Conservation (phyloP, 768 basidiomycete genomes). For the Lentinula aciculospora region DNA sequence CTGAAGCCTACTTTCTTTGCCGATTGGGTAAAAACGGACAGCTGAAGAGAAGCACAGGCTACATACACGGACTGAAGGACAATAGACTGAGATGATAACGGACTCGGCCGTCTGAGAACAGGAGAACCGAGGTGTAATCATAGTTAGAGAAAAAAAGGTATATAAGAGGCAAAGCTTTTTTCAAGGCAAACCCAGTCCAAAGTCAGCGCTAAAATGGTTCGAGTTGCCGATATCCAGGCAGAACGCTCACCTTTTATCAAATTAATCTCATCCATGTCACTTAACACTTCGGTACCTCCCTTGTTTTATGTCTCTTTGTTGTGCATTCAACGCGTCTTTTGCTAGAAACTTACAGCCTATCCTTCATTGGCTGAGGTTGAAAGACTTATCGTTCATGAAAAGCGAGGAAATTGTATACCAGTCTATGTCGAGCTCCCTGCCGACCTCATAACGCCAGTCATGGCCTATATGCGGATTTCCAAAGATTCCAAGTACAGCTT, state of each 20-base stretch:
- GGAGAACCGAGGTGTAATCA: constrained; percentile 76
- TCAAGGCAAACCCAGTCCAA: background rate
- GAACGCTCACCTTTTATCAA: background rate
- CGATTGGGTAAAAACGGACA: background rate
- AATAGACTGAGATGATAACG: constrained; percentile 58
- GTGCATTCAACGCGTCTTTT: background rate
- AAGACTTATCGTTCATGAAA: constrained; percentile 71
- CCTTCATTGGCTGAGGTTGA: constrained; percentile 75
- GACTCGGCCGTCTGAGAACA: constrained; percentile 56
- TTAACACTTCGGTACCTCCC: constrained; percentile 47
- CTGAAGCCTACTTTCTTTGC: constrained; percentile 59
- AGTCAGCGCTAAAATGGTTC: background rate
- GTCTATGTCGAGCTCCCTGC: constrained; percentile 91
- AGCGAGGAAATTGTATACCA: constrained; percentile 88
- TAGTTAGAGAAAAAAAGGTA: constrained; percentile 20
- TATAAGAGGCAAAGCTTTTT: constrained; percentile 1
- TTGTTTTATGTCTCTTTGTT: background rate
- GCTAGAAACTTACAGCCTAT: constrained; percentile 60
- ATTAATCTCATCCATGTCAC: constrained; percentile 15
- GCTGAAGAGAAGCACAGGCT: constrained; percentile 2
- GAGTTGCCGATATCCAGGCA: background rate
- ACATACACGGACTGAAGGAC: constrained; percentile 67
- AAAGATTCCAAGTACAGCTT: constrained; percentile 94
- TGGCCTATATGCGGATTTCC: constrained; percentile 90
- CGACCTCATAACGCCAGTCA: constrained; percentile 94